Evolutionary conservation across 2,329 filamentous ascomycete genomes (phyloP).

Genomic region (Tolypocladium pustulatum): DNA sequence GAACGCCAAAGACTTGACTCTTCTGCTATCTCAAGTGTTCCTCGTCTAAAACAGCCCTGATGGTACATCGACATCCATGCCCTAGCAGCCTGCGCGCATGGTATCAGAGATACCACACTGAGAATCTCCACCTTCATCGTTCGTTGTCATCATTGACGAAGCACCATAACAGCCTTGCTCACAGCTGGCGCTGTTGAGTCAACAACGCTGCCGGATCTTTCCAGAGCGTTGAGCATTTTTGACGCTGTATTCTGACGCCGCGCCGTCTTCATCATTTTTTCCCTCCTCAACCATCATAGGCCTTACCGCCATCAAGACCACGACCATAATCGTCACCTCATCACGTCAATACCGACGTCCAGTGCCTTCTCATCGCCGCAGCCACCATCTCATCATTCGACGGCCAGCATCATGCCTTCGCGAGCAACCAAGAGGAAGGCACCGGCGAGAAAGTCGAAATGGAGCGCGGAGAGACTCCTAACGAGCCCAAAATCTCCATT

Average conservation of each 20-base stretch:
- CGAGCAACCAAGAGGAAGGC: constrained; percentile 47
- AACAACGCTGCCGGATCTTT: neutral
- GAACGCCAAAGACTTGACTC: too few relatives aligned
- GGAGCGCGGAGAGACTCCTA: constrained; percentile 51
- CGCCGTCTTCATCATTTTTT: neutral
- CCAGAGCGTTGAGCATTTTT: neutral
- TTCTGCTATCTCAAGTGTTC: too few relatives aligned
- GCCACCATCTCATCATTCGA: neutral
- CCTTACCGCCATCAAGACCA: neutral
- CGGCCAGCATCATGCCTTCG: neutral
- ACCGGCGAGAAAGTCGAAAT: constrained; percentile 60
- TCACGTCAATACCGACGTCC: neutral
- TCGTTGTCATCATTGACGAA: neutral
- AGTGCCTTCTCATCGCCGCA: neutral
- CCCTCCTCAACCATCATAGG: neutral
- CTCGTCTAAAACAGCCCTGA: neutral
- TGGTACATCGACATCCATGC: neutral
- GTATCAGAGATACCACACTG: too few relatives aligned
- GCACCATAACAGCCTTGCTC: neutral
- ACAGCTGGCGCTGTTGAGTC: neutral
- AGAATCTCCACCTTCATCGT: neutral
- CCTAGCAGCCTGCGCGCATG: too few relatives aligned
- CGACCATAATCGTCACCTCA: neutral
- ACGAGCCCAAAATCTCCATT: constrained; percentile 27
- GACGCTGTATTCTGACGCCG: neutral